Evolutionary conservation across 352 stramenopile genomes (phyloP), one percentile per base, ranked within the genome.

Genomic region (Sclerospora graminicola): DNA sequence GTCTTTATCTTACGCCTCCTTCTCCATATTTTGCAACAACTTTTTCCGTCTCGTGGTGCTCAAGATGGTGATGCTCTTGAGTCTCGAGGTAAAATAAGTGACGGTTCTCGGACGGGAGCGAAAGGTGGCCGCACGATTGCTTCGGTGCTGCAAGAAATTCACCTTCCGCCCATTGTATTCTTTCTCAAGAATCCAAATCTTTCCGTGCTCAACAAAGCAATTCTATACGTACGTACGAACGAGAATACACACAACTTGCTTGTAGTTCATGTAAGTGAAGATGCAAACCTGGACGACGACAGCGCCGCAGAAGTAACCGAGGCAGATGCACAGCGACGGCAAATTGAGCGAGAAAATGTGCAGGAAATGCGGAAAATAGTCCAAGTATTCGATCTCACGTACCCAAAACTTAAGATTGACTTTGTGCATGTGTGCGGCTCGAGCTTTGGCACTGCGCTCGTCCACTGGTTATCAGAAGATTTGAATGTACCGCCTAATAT

Each of bases 221-320:
- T 97, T 41, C 58, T 97, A 2, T 97, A 97, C 52, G 87, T 97
- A 31, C 78, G 79, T 18, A 71, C 84, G 37, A 97, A 97, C 58
- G 80, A 92, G 33, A 82, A 96, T 49, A 96, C 87, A 21, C 80
- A 94, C 63, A 91, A 89, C 41, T 64, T 97, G 23, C 70, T 88
- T 34, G 70, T 97, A 26, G 82, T 96, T 8, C 87, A 97, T 59
- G 67, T 89, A 34, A 79, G 67, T 34, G 66, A 78, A 33, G 44
- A 56, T 13, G 20, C 44, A 14, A 51, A 60, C 19, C 41, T 63
- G 24, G 53, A 60, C 3, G 37, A 68, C 35, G 35, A 64, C 20
- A 45, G 6, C 13, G 60, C 37, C 44, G 48, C 44, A 19, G 61
- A 70, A 18, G 61, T 74, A 9, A 69, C 65, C 0, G 56, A 80